Evolutionary conservation across 148 eudicot genomes (phyloP), one percentile per base, ranked within the genome.

Genomic region (Rhododendron griersonianum): DNA sequence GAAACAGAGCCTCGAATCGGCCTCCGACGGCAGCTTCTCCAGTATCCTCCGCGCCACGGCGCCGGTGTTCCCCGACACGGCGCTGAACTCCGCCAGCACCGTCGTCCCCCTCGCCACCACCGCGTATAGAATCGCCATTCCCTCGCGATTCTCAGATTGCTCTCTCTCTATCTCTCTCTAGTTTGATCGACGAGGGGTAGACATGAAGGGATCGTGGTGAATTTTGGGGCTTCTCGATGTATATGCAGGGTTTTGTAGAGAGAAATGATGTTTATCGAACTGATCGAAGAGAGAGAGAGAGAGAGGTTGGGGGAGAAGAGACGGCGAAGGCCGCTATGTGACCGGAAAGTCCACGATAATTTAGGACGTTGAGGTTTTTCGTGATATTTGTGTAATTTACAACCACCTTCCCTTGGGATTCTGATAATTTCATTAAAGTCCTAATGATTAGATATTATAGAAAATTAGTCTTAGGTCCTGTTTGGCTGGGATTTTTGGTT

Each of bases 31-130:
- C 47, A 96, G 87, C 85, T 96, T 96, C 92, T 96, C 99, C 45
- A 96, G 89, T 65, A 96, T 96, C 33, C 99, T 95, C 77, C 99
- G 97, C 16, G 93, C 91, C 9, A 96, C 94, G 28, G 98, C 96
- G 65, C 94, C 94, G 65, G 95, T 87, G 88, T 96, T 96, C 9
- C 99, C 99, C 23, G 94, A 89, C 18, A 94, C 99, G 74, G 99
- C 99, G 89, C 98, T 91, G 92, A 96, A 96, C 87, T 96, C 98
- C 69, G 99, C 92, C 63, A 96, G 89, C 41, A 96, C 95, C 90
- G 98, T 96, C 78, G 98, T 94, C 33, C 98, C 95, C 83, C 98
- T 89, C 5, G 99, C 94, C 79, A 96, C 98, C 90, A 95, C 91
- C 82, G 96, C 99, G 85, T 96, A 94, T 19, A 96, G 81, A 73